Base-by-base conservation (phyloP, 768 basidiomycete genomes). In the Dacryopinax spathularia region DNA sequence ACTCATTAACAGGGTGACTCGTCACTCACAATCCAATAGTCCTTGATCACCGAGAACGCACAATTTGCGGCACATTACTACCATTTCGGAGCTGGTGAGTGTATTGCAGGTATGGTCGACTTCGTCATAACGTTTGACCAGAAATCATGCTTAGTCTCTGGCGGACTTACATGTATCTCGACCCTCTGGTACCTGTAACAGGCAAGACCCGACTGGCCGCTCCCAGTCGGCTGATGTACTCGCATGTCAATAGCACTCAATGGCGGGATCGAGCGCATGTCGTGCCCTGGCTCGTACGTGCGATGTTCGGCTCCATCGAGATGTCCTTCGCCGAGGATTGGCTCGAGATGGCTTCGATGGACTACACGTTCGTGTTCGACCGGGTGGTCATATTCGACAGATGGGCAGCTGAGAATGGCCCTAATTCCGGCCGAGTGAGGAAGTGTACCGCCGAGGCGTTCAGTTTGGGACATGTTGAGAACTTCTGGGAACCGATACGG, bases 191-290 rank as follows among this genome's bases (percentile, higher is more conserved):
- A 60, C 73, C 83, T 1, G 66, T 81, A 0, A 74, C 79, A 41
- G 91, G 90, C 9, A 80, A 80, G 44, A 89, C 90, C 0, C 72
- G 77, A 2, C 84, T 96, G 34, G 88, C 89, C 0, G 78, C 87
- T 1, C 81, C 86, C 0, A 82, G 85, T 0, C 86, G 88, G 13
- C 75, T 93, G 67, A 73, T 91, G 67, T 92, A 95, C 75, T 78
- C 84, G 48, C 86, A 86, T 65, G 73, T 87, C 15, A 84, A 86
- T 67, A 82, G 84, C 12, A 80, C 78, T 60, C 84, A 89, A 68
- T 96, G 92, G 92, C 83, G 89, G 18, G 93, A 96, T 74, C 92
- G 93, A 66, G 84, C 93, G 4, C 75, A 79, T 36, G 91, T 96
- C 91, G 94, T 95, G 73, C 83, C 93, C 75, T 90, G 82, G 80